Percentiles rank a stretch among this genome's conserved stretches.
Evolutionary conservation across 441 rosid genomes (phyloP).

Genomic region (Hura crepitans): DNA sequence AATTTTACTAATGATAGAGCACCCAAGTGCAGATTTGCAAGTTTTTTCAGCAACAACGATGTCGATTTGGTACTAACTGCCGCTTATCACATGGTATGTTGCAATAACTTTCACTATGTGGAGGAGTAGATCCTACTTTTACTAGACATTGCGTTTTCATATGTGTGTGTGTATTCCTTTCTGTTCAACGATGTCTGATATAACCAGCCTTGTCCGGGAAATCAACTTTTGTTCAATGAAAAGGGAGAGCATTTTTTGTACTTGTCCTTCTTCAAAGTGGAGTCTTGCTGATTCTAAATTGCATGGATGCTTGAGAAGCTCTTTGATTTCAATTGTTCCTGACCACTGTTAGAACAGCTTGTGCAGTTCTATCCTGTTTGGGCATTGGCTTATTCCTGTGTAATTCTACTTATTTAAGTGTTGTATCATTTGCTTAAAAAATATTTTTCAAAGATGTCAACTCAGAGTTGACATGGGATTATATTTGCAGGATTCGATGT

Average conservation of each 20-base stretch:
- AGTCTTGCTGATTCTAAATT: neutral
- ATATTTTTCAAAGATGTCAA: constrained; percentile 7
- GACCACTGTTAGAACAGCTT: constrained; percentile 5
- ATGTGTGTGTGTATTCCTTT: constrained; percentile 7
- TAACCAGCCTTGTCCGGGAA: constrained; percentile 3
- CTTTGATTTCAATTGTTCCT: constrained; percentile 1
- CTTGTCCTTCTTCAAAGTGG: constrained; percentile 7
- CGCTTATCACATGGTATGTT: constrained; percentile 93
- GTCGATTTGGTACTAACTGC: constrained; percentile 91
- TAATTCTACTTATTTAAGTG: neutral
- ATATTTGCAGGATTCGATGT: constrained; percentile 64
- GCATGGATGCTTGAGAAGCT: constrained; percentile 2
- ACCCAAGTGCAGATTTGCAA: constrained; percentile 91
- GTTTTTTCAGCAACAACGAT: constrained; percentile 90
- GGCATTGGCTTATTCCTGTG: neutral
- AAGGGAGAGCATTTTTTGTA: constrained; percentile 6
- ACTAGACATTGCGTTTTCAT: constrained; percentile 3
- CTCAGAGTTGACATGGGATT: constrained; percentile 21
- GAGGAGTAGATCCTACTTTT: constrained; percentile 18
- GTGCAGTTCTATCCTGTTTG: constrained; percentile 1
- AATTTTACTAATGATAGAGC: constrained; percentile 50
- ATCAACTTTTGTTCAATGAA: constrained; percentile 13
- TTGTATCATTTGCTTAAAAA: constrained; percentile 10
- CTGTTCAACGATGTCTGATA: neutral
- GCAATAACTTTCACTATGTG: constrained; percentile 25